phyloP scores from a whole-genome alignment of 805 yeast species.

The Naumovozyma baii region DNA sequence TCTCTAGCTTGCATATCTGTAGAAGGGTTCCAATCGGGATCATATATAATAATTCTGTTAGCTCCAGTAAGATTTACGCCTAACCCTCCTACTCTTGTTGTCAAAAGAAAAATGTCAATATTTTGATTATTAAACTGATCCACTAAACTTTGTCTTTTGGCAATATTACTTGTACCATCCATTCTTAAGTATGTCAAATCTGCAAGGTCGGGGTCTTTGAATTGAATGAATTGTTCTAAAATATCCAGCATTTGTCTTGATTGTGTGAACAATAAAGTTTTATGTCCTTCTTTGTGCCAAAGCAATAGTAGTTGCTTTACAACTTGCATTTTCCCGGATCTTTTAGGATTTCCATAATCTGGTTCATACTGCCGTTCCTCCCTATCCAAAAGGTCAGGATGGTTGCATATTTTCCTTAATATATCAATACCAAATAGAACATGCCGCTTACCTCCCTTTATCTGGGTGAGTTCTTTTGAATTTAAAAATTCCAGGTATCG shows the following conservation, averaged over 20 bases:
- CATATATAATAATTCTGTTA: constrained; percentile 83
- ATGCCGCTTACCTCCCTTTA: constrained; percentile 65
- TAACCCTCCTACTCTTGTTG: constrained; percentile 93
- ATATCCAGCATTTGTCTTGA: constrained; percentile 91
- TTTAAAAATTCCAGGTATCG: constrained; percentile 66
- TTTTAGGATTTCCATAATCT: constrained; percentile 45
- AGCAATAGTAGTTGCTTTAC: constrained; percentile 60
- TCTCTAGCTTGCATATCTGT: constrained; percentile 96
- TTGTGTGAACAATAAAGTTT: constrained; percentile 81
- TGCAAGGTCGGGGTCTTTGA: constrained; percentile 28
- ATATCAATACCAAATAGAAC: constrained; percentile 85
- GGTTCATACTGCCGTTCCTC: constrained; percentile 23
- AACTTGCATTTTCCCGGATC: constrained; percentile 89
- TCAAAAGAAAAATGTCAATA: constrained; percentile 60
- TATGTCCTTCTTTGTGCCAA: constrained; percentile 72
- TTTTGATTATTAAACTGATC: constrained; percentile 65
- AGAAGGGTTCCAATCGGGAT: constrained; percentile 98
- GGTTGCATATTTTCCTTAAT: constrained; percentile 86
- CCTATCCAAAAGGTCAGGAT: constrained; percentile 72
- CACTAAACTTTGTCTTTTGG: constrained; percentile 65
- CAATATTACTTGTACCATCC: constrained; percentile 90
- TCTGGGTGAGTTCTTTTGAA: constrained; percentile 65
- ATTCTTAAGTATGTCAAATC: constrained; percentile 57
- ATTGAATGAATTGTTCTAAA: constrained; percentile 53
- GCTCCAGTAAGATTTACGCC: constrained; percentile 95